phyloP scores from a whole-genome alignment of 192 early-diverging fungal genomes.

The Umbelopsis sp. region DNA sequence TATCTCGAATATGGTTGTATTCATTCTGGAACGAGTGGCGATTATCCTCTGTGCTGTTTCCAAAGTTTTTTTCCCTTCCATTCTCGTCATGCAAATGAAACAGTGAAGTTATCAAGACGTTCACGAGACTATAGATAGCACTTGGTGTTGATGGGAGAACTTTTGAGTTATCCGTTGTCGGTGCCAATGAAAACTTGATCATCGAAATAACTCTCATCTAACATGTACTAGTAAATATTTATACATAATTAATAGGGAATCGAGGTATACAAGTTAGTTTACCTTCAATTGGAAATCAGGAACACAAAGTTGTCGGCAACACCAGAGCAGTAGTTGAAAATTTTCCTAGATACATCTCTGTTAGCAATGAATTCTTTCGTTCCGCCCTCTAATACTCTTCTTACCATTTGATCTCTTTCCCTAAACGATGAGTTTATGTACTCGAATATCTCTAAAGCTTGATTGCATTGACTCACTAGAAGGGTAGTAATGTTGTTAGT shows the following conservation, averaged over 20 bases:
- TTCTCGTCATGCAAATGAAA: background rate
- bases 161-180: conserved; percentile 9
- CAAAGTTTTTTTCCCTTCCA: background rate
- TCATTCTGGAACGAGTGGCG: background rate
- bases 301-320: conserved; percentile 29
- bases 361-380: background rate
- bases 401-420: conserved; percentile 27
- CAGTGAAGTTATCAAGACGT: conserved; percentile 36
- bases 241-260: background rate
- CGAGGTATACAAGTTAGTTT: background rate
- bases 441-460: conserved; percentile 43
- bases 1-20: background rate
- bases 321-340: conserved; percentile 35
- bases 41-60: background rate
- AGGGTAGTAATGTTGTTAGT: background rate
- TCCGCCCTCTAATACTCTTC: background rate
- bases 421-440: conserved; percentile 33
- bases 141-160: conserved; percentile 31
- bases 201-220: conserved; percentile 33
- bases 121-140: conserved; percentile 37
- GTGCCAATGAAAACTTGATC: conserved; percentile 22
- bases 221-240: background rate
- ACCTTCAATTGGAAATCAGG: conserved; percentile 32
- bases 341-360: conserved; percentile 31
- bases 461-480: conserved; percentile 34